Conservation (phyloP, 2,329 filamentous ascomycete species). For the Aureobasidium sp. region DNA sequence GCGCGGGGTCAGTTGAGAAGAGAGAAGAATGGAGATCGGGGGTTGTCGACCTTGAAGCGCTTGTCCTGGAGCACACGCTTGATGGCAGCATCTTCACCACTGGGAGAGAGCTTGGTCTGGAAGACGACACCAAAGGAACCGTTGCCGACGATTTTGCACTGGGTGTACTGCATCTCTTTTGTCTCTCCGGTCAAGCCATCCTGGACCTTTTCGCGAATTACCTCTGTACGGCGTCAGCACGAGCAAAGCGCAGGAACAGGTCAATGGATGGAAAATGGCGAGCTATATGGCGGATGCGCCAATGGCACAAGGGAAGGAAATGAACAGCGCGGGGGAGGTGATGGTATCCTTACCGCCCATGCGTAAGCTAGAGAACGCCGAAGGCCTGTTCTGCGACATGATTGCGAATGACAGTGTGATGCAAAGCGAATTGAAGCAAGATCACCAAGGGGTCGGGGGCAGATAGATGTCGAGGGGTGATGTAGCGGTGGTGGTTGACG, state of each 20-base stretch:
- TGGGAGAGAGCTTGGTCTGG: slow-evolving; percentile 97
- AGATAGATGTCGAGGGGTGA: not conserved
- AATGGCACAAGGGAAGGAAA: slow-evolving; percentile 6
- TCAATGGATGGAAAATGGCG: not conserved
- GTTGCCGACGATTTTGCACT: slow-evolving; percentile 99
- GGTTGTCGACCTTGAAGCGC: slow-evolving; percentile 76
- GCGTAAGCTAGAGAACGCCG: slow-evolving; percentile 78
- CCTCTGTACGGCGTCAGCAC: slow-evolving; percentile 54
- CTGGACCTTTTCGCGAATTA: slow-evolving; percentile 97
- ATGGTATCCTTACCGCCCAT: slow-evolving; percentile 77
- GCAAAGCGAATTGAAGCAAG: not conserved
- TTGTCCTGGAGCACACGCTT: slow-evolving; percentile 99
- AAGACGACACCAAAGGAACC: slow-evolving; percentile 98
- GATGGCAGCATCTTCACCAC: slow-evolving; percentile 95
- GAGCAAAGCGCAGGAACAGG: slow-evolving; percentile 14
- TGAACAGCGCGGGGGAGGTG: slow-evolving; percentile 15
- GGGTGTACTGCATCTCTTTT: slow-evolving; percentile 94
- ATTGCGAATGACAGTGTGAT: slow-evolving; percentile 20
- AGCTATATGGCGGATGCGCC: not conserved
- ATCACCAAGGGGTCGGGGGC: not conserved
- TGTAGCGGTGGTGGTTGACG: not conserved
- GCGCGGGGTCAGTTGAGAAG: slow-evolving; percentile 12
- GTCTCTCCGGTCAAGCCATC: slow-evolving; percentile 96
- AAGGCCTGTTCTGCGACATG: slow-evolving; percentile 89
- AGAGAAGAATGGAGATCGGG: not conserved